phyloP scores from a whole-genome alignment of 441 rosid species.

The Erysimum cheiri region DNA sequence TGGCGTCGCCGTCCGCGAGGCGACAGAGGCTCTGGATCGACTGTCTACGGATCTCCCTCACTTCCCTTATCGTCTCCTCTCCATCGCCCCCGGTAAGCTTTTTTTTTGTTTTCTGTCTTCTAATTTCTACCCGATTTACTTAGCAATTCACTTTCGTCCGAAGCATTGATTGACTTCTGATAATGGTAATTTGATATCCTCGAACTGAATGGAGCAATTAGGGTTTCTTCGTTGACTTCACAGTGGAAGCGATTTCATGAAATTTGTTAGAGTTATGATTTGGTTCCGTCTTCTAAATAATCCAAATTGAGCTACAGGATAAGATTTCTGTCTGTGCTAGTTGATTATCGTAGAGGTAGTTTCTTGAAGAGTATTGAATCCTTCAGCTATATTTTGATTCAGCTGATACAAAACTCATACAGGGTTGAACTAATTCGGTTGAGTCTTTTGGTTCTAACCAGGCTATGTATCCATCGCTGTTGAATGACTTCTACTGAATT shows the following conservation, averaged over 20 bases:
- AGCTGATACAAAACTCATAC: slow-evolving; percentile 14
- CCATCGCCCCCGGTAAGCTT: slow-evolving; percentile 60
- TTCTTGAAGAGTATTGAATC: slow-evolving; percentile 1
- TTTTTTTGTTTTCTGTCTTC: background rate
- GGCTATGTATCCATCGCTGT: background rate
- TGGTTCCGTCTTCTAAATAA: background rate
- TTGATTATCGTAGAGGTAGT: background rate
- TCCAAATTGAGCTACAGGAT: background rate
- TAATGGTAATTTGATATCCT: slow-evolving; percentile 2
- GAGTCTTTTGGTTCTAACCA: slow-evolving; percentile 1
- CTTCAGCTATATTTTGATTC: slow-evolving; percentile 17
- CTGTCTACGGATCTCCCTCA: slow-evolving; percentile 62
- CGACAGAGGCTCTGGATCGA: slow-evolving; percentile 72
- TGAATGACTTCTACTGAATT: slow-evolving; percentile 8
- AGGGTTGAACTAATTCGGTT: background rate
- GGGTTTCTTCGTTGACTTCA: slow-evolving; percentile 38
- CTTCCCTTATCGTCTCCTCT: slow-evolving; percentile 76
- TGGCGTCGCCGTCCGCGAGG: slow-evolving; percentile 55
- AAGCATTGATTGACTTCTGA: background rate
- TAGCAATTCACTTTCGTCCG: background rate
- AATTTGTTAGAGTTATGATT: background rate
- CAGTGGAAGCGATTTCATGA: slow-evolving; percentile 4
- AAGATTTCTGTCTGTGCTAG: background rate
- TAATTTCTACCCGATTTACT: background rate
- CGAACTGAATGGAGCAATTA: slow-evolving; percentile 9